Percentiles rank a stretch among this genome's conserved stretches.
Conservation (phyloP, 2,329 filamentous ascomycete species). For the Diaporthe caulivora region DNA sequence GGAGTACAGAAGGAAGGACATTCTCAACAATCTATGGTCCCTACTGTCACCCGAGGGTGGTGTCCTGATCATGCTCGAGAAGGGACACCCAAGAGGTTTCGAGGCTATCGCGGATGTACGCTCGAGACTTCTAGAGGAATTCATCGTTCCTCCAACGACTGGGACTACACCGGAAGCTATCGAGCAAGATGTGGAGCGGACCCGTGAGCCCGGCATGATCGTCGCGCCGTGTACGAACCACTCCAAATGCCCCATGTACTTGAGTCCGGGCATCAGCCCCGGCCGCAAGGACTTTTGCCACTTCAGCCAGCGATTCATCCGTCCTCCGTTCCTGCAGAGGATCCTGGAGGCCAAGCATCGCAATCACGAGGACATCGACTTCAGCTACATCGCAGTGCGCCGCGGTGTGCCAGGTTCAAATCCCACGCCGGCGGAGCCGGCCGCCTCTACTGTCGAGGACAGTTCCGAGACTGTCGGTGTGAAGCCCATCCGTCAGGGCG, state of each 20-base stretch:
- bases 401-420: conserved; percentile 70
- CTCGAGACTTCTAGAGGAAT: conserved; percentile 80
- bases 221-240: conserved; percentile 91
- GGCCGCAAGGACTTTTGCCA: conserved; percentile 92
- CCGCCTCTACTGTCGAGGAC: conserved; percentile 55
- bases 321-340: conserved; percentile 84
- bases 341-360: conserved; percentile 76
- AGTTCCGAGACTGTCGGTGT: conserved; percentile 45
- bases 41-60: conserved; percentile 87
- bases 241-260: conserved; percentile 88
- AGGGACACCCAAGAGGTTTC: conserved; percentile 91
- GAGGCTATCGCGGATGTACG: conserved; percentile 90
- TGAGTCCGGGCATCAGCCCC: conserved; percentile 73
- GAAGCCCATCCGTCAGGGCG: conserved; percentile 57
- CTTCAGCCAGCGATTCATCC: conserved; percentile 89
- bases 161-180: conserved; percentile 53
- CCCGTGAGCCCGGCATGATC: conserved; percentile 72
- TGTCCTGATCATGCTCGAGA: conserved; percentile 88
- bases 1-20: conserved; percentile 80
- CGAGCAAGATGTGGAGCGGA: conserved; percentile 55
- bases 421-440: conserved; percentile 18
- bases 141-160: conserved; percentile 73
- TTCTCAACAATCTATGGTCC: conserved; percentile 91
- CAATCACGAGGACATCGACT: conserved; percentile 92
- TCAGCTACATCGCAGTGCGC: conserved; percentile 89